A percentile compares a stretch with the other conserved stretches of the same genome.
Evolutionary conservation across 345 rosid genomes (phyloP).

Genomic region (Syzygium aromaticum): DNA sequence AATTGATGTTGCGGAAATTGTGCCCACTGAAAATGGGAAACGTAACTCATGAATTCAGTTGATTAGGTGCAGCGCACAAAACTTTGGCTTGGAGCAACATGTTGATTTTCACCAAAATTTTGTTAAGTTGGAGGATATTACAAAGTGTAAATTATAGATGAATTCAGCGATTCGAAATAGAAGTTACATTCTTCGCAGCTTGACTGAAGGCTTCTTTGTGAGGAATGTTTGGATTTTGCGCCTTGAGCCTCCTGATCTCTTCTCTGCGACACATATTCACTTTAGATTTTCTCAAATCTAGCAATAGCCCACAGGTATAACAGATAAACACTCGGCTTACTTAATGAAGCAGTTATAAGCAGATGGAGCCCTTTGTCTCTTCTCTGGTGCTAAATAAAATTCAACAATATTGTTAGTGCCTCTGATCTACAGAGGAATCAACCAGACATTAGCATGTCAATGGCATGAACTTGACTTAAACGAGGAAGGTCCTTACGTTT

Average conservation of each 20-base stretch:
- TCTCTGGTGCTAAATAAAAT: constrained; percentile 74
- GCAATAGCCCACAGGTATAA: not conserved
- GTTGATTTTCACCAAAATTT: not conserved
- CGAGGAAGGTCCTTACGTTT: constrained; percentile 49
- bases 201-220: constrained; percentile 98
- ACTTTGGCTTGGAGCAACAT: not conserved
- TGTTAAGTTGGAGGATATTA: not conserved
- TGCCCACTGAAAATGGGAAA: constrained; percentile 63
- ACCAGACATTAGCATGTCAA: not conserved
- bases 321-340: constrained; percentile 23
- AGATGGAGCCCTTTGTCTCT: constrained; percentile 94
- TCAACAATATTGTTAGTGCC: not conserved
- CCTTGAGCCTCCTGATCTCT: constrained; percentile 93
- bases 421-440: not conserved
- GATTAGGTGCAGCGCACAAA: not conserved
- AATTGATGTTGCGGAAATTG: constrained; percentile 60
- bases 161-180: not conserved
- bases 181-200: constrained; percentile 87
- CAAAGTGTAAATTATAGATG: not conserved
- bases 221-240: constrained; percentile 85
- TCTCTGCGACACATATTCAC: constrained; percentile 41
- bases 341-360: constrained; percentile 95
- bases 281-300: not conserved
- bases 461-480: not conserved
- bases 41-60: not conserved